Conservation (phyloP, 495 filamentous ascomycete genomes). For the Penicillium fimorum region DNA sequence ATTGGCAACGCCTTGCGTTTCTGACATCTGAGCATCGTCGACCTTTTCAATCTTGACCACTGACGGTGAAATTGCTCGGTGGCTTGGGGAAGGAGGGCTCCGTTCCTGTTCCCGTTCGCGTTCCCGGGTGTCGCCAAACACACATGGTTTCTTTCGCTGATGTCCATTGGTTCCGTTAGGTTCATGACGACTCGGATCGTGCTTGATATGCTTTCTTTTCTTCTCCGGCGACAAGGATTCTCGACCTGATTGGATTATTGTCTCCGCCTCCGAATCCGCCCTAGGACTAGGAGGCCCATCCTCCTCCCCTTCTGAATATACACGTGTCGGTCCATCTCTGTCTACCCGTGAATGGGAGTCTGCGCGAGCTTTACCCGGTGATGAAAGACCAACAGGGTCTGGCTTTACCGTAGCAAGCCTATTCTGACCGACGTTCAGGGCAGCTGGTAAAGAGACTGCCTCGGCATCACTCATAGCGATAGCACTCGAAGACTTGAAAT, state of each 20-base stretch:
- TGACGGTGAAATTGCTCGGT: constrained; percentile 28
- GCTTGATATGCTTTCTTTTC: constrained; percentile 64
- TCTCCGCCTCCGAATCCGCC: constrained; percentile 77
- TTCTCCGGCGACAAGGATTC: constrained; percentile 68
- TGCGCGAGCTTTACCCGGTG: constrained; percentile 25
- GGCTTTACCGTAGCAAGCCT: constrained; percentile 37
- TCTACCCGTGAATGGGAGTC: constrained; percentile 20
- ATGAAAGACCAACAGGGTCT: constrained; percentile 30
- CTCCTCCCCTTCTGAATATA: constrained; percentile 29
- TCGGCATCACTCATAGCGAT: constrained; percentile 55
- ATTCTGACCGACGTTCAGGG: constrained; percentile 41
- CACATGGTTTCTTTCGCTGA: constrained; percentile 42
- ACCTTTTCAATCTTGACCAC: constrained; percentile 40
- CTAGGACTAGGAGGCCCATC: constrained; percentile 41
- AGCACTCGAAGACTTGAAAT: constrained; percentile 43
- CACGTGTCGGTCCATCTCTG: constrained; percentile 22
- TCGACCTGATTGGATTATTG: constrained; percentile 72
- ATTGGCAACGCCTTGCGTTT: constrained; percentile 24
- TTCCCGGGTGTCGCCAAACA: constrained; percentile 27
- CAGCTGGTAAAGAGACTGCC: constrained; percentile 45
- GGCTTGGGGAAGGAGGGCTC: constrained; percentile 29
- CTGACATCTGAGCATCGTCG: constrained; percentile 29
- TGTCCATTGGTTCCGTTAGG: constrained; percentile 48
- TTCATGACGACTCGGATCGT: constrained; percentile 49
- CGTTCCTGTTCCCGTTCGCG: constrained; percentile 23